A percentile compares a stretch with the other conserved stretches of the same genome.
phyloP scores from a whole-genome alignment of 305 asterid genomes.

The Fraxinus ornus region DNA sequence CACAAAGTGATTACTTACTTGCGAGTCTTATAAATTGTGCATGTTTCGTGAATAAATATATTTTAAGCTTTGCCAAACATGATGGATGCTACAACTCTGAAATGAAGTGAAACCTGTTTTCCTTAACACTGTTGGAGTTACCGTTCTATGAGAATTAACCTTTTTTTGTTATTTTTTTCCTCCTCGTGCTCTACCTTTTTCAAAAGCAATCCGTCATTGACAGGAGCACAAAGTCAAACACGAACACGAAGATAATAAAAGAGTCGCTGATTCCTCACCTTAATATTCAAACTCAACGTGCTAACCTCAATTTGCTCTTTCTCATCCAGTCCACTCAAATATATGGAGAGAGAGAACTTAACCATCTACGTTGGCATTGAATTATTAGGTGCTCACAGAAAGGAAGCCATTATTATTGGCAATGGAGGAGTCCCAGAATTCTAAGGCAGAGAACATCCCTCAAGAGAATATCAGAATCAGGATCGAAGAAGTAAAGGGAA shows the following conservation, averaged over 20 bases:
- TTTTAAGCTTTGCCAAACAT: too few relatives aligned
- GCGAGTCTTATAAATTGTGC: too few relatives aligned
- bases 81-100: neutral
- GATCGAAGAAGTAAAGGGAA: neutral
- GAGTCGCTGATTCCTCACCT: neutral
- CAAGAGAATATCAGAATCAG: slow-evolving; percentile 6
- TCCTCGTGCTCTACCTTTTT: neutral
- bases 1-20: neutral
- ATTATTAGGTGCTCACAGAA: neutral
- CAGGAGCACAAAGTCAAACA: neutral
- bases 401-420: neutral
- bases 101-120: neutral
- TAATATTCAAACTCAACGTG: slow-evolving; percentile 15
- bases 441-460: neutral
- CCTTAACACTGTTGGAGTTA: neutral
- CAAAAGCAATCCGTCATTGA: neutral
- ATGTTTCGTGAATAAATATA: too few relatives aligned
- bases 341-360: neutral
- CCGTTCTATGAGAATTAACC: neutral
- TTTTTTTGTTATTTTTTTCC: neutral
- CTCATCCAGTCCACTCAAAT: neutral
- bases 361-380: neutral
- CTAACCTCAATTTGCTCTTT: neutral
- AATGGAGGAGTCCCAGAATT: slow-evolving; percentile 8
- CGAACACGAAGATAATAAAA: neutral